Conservation (phyloP, 1,139 yeast species). For the Geotrichum carabidarum region DNA sequence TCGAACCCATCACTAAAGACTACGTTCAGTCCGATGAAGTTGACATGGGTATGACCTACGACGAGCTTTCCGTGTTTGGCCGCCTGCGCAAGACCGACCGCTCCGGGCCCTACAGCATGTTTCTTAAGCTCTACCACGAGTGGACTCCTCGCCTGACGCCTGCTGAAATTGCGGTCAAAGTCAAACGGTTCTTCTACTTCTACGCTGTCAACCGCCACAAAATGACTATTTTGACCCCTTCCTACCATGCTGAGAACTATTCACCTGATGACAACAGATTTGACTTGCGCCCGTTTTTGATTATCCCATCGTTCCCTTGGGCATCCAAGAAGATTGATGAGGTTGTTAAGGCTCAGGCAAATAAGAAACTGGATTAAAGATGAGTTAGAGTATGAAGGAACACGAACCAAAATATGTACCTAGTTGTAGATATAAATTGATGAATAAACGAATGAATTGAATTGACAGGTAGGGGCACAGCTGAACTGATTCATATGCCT, state of each 20-base stretch:
- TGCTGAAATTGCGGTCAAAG: constrained; percentile 82
- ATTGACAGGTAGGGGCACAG: too few species aligned
- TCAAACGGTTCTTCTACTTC: constrained; percentile 83
- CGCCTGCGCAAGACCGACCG: constrained; percentile 82
- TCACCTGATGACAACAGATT: constrained; percentile 97
- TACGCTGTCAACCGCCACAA: constrained; percentile 95
- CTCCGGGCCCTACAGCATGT: constrained; percentile 95
- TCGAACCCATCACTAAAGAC: constrained; percentile 87
- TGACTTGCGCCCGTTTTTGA: constrained; percentile 88
- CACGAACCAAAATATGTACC: too few species aligned
- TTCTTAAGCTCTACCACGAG: constrained; percentile 77
- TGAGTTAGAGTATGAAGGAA: too few species aligned
- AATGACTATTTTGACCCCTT: constrained; percentile 93
- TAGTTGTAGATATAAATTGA: too few species aligned
- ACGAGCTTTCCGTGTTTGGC: constrained; percentile 89
- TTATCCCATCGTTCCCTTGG: constrained; percentile 86
- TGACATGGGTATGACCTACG: constrained; percentile 98
- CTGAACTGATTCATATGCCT: too few species aligned
- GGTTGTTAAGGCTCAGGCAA: constrained; percentile 42
- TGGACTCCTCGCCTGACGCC: constrained; percentile 88
- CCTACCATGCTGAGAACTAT: constrained; percentile 95
- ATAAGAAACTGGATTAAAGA: not conserved
- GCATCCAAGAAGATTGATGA: constrained; percentile 84
- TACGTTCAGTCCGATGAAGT: constrained; percentile 94
- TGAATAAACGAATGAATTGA: too few species aligned